Evolutionary conservation across 192 early-diverging fungal species (phyloP).

Genomic region (Cladochytrium replicatum): DNA sequence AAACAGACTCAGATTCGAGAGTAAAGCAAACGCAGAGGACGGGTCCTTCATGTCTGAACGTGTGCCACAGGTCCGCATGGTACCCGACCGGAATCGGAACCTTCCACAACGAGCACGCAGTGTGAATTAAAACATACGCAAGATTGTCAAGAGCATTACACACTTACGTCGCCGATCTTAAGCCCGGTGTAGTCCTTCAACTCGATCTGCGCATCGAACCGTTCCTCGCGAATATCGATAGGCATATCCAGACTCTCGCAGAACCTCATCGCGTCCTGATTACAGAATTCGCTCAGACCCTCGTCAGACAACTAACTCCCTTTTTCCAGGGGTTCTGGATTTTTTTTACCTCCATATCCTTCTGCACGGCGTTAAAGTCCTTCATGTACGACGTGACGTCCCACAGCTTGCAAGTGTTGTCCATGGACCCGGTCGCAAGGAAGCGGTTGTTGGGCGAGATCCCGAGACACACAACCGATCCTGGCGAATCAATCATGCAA

Average conservation of each 20-base stretch:
- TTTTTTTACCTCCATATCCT: conserved; percentile 18
- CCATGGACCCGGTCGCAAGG: conserved; percentile 36
- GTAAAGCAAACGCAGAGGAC: conserved; percentile 37
- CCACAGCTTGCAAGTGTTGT: conserved; percentile 53
- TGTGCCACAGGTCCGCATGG: conserved; percentile 45
- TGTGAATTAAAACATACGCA: neutral
- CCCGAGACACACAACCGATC: conserved; percentile 31
- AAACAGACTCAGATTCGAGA: neutral
- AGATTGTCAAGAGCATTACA: neutral
- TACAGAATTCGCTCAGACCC: neutral
- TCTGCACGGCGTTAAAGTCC: conserved; percentile 27
- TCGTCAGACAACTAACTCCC: conserved; percentile 5
- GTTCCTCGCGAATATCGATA: conserved; percentile 31
- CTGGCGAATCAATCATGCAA: no score
- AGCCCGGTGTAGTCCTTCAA: conserved; percentile 19
- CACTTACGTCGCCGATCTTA: conserved; percentile 29
- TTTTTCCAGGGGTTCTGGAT: neutral
- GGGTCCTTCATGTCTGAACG: conserved; percentile 44
- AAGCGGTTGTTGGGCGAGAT: conserved; percentile 33
- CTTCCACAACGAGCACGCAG: conserved; percentile 11
- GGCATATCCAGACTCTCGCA: conserved; percentile 15
- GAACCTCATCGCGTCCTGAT: conserved; percentile 14
- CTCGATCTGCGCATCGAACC: conserved; percentile 23
- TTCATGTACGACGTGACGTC: conserved; percentile 37
- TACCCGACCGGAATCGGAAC: conserved; percentile 34